phyloP scores from a whole-genome alignment of 2,329 filamentous ascomycete genomes.

The Epichloe coenophiala region DNA sequence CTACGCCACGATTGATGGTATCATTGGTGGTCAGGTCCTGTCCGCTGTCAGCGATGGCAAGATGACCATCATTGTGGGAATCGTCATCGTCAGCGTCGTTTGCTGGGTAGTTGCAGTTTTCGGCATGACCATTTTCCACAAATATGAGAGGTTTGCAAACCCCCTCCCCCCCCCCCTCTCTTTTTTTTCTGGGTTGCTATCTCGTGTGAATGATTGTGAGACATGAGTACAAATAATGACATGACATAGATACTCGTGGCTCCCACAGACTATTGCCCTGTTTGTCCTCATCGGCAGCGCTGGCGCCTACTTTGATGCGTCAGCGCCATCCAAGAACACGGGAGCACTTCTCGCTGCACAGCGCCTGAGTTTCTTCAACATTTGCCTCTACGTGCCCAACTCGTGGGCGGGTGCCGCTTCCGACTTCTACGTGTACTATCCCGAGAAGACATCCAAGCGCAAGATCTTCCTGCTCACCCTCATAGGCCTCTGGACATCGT shows the following conservation, averaged over 20 bases:
- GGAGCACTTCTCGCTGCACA: conserved; percentile 50
- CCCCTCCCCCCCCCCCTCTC: too few species aligned
- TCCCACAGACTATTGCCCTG: conserved; percentile 60
- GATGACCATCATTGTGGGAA: conserved; percentile 60
- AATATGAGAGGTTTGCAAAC: conserved; percentile 48
- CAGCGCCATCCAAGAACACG: conserved; percentile 42
- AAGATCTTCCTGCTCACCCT: conserved; percentile 60
- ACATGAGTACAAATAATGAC: not conserved
- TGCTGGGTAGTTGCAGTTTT: conserved; percentile 59
- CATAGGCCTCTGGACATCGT: conserved; percentile 42
- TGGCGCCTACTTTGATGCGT: conserved; percentile 48
- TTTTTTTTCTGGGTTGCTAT: too few species aligned
- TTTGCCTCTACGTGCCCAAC: conserved; percentile 41
- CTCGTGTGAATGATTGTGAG: not conserved
- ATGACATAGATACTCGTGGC: conserved; percentile 22
- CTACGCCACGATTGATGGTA: conserved; percentile 66
- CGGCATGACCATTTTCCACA: conserved; percentile 42
- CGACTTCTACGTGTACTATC: conserved; percentile 73
- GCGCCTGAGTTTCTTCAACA: conserved; percentile 52
- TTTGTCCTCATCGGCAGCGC: conserved; percentile 59
- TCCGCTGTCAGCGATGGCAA: conserved; percentile 52
- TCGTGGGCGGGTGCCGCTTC: conserved; percentile 60
- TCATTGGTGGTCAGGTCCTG: conserved; percentile 67
- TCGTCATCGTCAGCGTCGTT: conserved; percentile 63
- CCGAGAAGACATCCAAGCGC: conserved; percentile 39